phyloP scores from a whole-genome alignment of 768 basidiomycete genomes.

The Trametes cingulata region DNA sequence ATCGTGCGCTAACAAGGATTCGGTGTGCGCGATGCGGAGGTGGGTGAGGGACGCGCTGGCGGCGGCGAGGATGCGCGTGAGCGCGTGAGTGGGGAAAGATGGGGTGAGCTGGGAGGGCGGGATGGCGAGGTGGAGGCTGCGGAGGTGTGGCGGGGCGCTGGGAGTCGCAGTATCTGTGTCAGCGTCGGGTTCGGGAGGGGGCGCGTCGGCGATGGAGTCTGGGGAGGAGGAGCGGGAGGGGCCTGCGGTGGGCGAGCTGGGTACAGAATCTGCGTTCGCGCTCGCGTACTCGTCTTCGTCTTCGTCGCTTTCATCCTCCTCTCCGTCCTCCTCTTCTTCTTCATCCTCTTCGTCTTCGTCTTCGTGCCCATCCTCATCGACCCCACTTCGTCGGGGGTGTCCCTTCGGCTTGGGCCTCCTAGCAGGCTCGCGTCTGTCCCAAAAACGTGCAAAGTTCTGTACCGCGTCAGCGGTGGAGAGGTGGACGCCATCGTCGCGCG shows the following conservation, averaged over 20 bases:
- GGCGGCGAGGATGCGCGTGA: not conserved
- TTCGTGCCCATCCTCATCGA: too few relatives aligned
- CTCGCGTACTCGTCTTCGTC: not conserved
- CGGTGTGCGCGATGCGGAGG: conserved; percentile 6
- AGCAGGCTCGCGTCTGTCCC: not conserved
- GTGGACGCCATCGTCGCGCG: not conserved
- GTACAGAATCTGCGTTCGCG: not conserved
- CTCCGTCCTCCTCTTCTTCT: not conserved
- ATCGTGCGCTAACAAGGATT: conserved; percentile 9
- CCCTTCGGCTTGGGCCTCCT: not conserved
- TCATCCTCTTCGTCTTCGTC: not conserved
- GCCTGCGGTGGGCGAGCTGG: conserved; percentile 2
- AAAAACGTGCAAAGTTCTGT: not conserved
- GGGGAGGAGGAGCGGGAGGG: conserved; percentile 2
- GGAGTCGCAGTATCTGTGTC: not conserved
- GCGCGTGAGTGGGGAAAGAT: not conserved
- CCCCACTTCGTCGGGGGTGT: too few relatives aligned
- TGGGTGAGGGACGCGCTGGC: conserved; percentile 6
- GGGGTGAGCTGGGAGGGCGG: conserved; percentile 5
- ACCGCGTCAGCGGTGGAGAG: not conserved
- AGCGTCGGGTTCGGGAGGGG: not conserved
- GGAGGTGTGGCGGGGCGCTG: not conserved
- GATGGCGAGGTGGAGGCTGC: conserved; percentile 2
- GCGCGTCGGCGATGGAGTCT: not conserved
- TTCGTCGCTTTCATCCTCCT: not conserved